Evolutionary conservation across 140 eudicot species (phyloP), one percentile per base, ranked within the genome.

Genomic region (Ambrosia hybrid): DNA sequence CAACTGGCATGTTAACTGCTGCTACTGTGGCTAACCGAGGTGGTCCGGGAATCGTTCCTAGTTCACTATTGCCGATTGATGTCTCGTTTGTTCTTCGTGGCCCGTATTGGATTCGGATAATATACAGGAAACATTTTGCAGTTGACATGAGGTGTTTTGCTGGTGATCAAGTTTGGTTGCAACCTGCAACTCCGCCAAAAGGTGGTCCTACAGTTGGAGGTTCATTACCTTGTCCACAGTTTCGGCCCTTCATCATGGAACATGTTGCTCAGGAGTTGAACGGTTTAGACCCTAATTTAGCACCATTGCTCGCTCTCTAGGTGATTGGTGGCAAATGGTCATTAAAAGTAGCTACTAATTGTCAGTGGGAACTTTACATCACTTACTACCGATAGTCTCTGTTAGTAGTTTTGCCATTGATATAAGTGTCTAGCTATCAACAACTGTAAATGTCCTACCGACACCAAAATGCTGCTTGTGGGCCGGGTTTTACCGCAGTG

Each of bases 61-160:
- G 99, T 63, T 95, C 99, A 37, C 80, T 95, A 34, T 76, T 95
- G 75, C 99, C 99, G 0, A 95, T 95, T 62, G 99, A 95, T 72
- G 99, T 95, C 63, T 95, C 99, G 49, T 96, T 95, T 57, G 99
- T 88, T 12, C 95, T 95, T 61, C 96, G 97, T 65, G 97, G 99
- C n/a, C 99, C 99, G 5, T 95, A 95, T 52, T 95, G 99, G 99
- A 95, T 95, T 66, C 84, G 99, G 21, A 88, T 95, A 53, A 86
- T 95, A 73, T 95, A 95, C 69, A 87, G 99, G 15, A 95, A 95
- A 79, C 64, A 86, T 51, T 95, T 95, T 73, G 96, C 99, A 4
- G 97, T 95, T 67, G 99, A 95, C 83, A 91, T 95, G 99, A 86
- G 99, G 78, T 95, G 99, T 78, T 95, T 88, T 80, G 99, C 97